Conservation (phyloP, 2,329 filamentous ascomycete genomes). For the Fusarium sp. region DNA sequence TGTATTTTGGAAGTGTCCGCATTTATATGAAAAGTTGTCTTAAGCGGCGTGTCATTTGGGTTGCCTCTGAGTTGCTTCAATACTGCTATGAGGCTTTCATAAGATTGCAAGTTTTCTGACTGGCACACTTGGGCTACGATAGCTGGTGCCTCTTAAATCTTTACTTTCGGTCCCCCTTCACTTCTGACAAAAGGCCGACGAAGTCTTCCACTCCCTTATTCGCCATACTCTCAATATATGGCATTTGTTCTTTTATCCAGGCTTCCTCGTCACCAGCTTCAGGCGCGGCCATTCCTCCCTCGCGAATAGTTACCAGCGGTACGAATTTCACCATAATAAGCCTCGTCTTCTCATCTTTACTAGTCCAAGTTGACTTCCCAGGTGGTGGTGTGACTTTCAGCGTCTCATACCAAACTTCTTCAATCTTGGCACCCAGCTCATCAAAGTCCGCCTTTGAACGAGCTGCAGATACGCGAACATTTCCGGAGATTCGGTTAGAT, state of each 20-base stretch:
- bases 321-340: constrained; percentile 27
- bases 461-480: constrained; percentile 22
- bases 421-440: constrained; percentile 16
- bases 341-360: constrained; percentile 5
- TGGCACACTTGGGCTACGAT: too few species aligned
- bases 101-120: too few species aligned
- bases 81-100: too few species aligned
- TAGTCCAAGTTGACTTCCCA: neutral
- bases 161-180: neutral
- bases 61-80: too few species aligned
- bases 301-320: constrained; percentile 30
- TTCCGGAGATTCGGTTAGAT: constrained; percentile 29
- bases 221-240: constrained; percentile 25
- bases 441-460: constrained; percentile 27
- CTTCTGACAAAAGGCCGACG: neutral
- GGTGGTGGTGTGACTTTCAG: neutral
- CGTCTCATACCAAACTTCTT: constrained; percentile 17
- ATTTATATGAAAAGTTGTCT: too few species aligned
- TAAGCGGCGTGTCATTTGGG: too few species aligned
- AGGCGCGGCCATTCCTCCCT: constrained; percentile 33
- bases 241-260: constrained; percentile 25
- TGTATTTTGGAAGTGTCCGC: too few species aligned
- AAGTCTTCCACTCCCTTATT: constrained; percentile 20
- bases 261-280: constrained; percentile 30
- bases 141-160: too few species aligned